Base-by-base conservation (phyloP, 1,284 basidiomycete species). In the Cryptococcus wingfieldii region DNA sequence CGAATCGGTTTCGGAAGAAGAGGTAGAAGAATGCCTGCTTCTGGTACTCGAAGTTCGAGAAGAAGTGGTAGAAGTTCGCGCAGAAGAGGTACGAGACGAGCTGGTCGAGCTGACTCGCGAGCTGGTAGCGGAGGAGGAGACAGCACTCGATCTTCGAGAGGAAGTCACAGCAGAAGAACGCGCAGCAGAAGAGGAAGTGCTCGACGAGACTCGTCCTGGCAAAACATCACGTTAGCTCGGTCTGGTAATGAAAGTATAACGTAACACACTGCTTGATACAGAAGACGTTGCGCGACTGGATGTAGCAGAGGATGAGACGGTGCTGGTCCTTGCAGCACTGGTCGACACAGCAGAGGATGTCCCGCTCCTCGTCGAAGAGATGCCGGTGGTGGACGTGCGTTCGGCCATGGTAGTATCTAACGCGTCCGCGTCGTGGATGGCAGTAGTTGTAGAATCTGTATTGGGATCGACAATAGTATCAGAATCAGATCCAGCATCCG, bases 31-130 rank as follows among this genome's bases (percentile, higher is more conserved):
- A 23, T 28, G 7, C 18, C 14, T 50, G 19, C 12, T 18, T n/a
- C 38, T 44, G 44, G 51, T 41, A 5, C 16, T 42, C 16, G 46
- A 47, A 31, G 46, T 28, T 12, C 25, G 27, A 37, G 48, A 43
- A 18, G 51, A 45, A 18, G 52, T 51, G 23, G 55, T 49, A 19
- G 27, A 50, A n/a, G 39, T 51, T 34, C 31, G 31, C 9, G 25
- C 18, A 16, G 50, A 12, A 12, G 39, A 28, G 16, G 50, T 43
- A 2, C 12, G 13, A 41, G 50, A 9, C 37, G 47, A 42, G 39
- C 38, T 18, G 34, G 43, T 27, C n/a, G 54, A 49, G 16, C 47
- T 43, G n/a, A 34, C 45, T 9, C n/a, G 18, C 18, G 54, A 31
- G 19, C 43, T 55, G 23, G 51, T 27, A 38, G 47, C 5, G 39